phyloP scores from a whole-genome alignment of 1,284 basidiomycete genomes.

The Blastosporella zonata region DNA sequence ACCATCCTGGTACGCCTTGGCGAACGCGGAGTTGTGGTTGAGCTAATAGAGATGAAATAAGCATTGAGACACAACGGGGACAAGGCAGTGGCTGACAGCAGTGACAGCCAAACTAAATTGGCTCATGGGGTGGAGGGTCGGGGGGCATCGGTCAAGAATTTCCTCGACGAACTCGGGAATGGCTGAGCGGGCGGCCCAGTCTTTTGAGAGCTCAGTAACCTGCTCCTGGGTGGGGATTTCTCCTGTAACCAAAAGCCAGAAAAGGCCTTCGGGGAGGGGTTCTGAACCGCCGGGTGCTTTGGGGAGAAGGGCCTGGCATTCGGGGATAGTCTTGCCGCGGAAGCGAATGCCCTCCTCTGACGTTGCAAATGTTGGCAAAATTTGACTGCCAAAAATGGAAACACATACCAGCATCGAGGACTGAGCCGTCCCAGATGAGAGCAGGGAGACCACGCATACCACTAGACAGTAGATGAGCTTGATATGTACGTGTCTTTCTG shows the following conservation, averaged over 20 bases:
- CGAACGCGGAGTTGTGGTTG: conserved; percentile 97
- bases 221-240: conserved; percentile 90
- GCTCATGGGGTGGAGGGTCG: conserved; percentile 94
- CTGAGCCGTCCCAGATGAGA: conserved; percentile 94
- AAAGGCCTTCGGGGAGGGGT: conserved; percentile 91
- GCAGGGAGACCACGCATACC: conserved; percentile 91
- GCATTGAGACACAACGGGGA: background rate
- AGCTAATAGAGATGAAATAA: conserved; percentile 44
- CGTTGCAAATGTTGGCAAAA: conserved; percentile 7
- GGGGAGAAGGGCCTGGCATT: conserved; percentile 83
- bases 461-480: conserved; percentile 38
- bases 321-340: conserved; percentile 90
- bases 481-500: background rate
- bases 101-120: conserved; percentile 95
- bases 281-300: conserved; percentile 88
- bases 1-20: conserved; percentile 92
- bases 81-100: conserved; percentile 55
- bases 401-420: conserved; percentile 78
- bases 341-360: conserved; percentile 95
- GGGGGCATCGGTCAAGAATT: conserved; percentile 89
- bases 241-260: conserved; percentile 94
- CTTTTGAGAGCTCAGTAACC: conserved; percentile 79
- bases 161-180: conserved; percentile 93
- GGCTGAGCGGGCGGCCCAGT: conserved; percentile 88
- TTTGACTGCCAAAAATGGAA: conserved; percentile 4